Conservation (phyloP, 2,329 filamentous ascomycete species). For the Aspergillus japonicus region DNA sequence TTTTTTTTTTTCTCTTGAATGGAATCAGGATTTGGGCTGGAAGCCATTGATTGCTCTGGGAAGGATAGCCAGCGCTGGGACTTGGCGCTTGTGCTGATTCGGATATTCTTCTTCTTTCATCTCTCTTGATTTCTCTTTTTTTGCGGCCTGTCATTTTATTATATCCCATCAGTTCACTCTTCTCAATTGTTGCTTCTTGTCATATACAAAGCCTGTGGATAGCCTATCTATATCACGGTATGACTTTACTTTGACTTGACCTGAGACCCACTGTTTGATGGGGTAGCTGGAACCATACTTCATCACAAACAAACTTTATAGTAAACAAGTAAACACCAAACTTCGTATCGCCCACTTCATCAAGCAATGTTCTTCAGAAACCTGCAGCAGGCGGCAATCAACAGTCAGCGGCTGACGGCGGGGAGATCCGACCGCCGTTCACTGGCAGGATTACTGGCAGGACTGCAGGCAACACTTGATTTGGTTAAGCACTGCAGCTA, state of each 20-base stretch:
- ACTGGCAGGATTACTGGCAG: no score
- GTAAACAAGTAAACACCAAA: no score
- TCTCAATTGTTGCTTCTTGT: not conserved
- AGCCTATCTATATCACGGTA: not conserved
- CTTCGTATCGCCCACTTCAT: no score
- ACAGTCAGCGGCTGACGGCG: no score
- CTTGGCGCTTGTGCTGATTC: not conserved
- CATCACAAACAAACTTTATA: no score
- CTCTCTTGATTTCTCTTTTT: no score
- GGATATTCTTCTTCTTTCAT: not conserved
- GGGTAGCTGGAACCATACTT: no score
- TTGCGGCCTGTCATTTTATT: not conserved
- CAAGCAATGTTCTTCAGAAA: no score
- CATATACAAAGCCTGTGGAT: not conserved
- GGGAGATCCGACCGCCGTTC: no score
- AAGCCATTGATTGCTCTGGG: not conserved
- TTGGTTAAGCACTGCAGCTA: not conserved
- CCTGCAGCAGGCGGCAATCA: no score
- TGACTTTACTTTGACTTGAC: no score
- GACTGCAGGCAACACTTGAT: not conserved
- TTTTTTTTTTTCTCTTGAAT: not conserved
- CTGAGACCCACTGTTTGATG: no score
- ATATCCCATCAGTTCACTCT: not conserved
- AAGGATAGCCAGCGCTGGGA: not conserved
- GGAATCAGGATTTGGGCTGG: slow-evolving; percentile 1